Percentiles rank a stretch among this genome's conserved stretches.
These are phyloP conservation scores for Dipteronia dyeriana DNA, from an alignment of 345 rosid species.

Conservation along the genomic window DNA sequence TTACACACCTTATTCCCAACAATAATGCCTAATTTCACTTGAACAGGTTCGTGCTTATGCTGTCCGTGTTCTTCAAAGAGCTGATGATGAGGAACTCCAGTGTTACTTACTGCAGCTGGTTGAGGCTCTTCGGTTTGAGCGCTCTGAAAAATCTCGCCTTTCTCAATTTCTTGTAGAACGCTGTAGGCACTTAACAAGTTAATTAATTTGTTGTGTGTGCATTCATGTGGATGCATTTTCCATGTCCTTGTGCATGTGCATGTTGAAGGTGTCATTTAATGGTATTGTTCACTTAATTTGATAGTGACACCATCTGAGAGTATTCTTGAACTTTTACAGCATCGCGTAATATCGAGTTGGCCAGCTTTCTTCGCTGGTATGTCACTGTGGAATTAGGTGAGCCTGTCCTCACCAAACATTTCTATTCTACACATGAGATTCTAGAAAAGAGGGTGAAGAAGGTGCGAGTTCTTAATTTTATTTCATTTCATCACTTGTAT, in stretches of 20 bases:
- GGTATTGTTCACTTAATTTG: slow-evolving; percentile 12
- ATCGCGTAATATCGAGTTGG: slow-evolving; percentile 75
- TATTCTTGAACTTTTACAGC: slow-evolving; percentile 56
- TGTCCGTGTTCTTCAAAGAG: slow-evolving; percentile 95
- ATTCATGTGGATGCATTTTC: neutral
- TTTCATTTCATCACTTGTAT: neutral
- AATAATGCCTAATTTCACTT: slow-evolving; percentile 22
- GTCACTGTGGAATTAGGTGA: slow-evolving; percentile 91
- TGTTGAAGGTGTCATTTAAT: slow-evolving; percentile 6
- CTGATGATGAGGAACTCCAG: slow-evolving; percentile 97
- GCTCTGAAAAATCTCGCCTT: slow-evolving; percentile 92
- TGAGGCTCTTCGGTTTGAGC: slow-evolving; percentile 98
- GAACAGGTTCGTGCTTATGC: slow-evolving; percentile 97
- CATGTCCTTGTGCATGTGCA: neutral
- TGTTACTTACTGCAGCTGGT: slow-evolving; percentile 98
- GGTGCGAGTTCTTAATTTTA: slow-evolving; percentile 45
- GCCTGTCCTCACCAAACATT: slow-evolving; percentile 78
- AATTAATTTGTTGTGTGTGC: neutral
- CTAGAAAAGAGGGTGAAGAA: slow-evolving; percentile 72
- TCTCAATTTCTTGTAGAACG: slow-evolving; percentile 92
- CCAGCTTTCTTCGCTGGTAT: slow-evolving; percentile 96
- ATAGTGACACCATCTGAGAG: slow-evolving; percentile 29
- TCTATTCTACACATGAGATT: slow-evolving; percentile 72
- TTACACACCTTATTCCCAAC: slow-evolving; percentile 10
- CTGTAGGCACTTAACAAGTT: slow-evolving; percentile 47